phyloP scores from a whole-genome alignment of 2,329 filamentous ascomycete genomes.

The Clarireedia sp. region DNA sequence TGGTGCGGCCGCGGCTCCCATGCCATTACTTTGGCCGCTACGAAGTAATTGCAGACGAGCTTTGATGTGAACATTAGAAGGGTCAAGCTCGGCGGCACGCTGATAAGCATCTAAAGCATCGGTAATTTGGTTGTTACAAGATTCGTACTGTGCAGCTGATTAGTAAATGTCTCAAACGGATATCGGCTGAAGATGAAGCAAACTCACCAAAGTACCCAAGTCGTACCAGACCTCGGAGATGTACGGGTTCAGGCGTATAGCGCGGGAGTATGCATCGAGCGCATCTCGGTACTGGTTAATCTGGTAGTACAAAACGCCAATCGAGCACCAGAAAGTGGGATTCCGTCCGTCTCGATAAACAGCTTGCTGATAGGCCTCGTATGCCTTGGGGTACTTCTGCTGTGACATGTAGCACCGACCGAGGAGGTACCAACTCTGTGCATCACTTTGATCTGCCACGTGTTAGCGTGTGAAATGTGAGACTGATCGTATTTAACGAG shows the following conservation, averaged over 20 bases:
- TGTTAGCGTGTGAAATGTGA: slow-evolving; percentile 27
- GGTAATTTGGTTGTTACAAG: slow-evolving; percentile 96
- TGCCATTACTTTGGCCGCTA: slow-evolving; percentile 65
- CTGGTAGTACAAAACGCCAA: slow-evolving; percentile 97
- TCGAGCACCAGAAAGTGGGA: slow-evolving; percentile 99
- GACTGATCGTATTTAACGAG: slow-evolving; percentile 16
- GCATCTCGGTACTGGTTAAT: slow-evolving; percentile 99
- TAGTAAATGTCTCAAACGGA: slow-evolving; percentile 19
- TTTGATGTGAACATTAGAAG: slow-evolving; percentile 91
- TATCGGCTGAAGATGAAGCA: slow-evolving; percentile 19
- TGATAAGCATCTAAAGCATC: slow-evolving; percentile 95
- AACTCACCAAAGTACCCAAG: slow-evolving; percentile 80
- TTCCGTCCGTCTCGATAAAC: slow-evolving; percentile 97
- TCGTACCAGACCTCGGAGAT: slow-evolving; percentile 99
- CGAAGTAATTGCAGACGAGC: slow-evolving; percentile 84
- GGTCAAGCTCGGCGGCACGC: slow-evolving; percentile 88
- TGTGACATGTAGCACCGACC: slow-evolving; percentile 99
- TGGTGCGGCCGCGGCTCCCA: slow-evolving; percentile 65
- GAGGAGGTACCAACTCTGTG: slow-evolving; percentile 97
- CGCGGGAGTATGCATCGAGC: slow-evolving; percentile 92
- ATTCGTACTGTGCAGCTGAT: slow-evolving; percentile 65
- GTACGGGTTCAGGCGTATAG: slow-evolving; percentile 92
- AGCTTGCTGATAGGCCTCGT: slow-evolving; percentile 96
- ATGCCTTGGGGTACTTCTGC: slow-evolving; percentile 97
- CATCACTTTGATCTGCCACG: slow-evolving; percentile 75